These are phyloP conservation scores for Akanthomyces dipterigenus DNA, from an alignment of 2,329 filamentous ascomycete species.

Conservation along the genomic window DNA sequence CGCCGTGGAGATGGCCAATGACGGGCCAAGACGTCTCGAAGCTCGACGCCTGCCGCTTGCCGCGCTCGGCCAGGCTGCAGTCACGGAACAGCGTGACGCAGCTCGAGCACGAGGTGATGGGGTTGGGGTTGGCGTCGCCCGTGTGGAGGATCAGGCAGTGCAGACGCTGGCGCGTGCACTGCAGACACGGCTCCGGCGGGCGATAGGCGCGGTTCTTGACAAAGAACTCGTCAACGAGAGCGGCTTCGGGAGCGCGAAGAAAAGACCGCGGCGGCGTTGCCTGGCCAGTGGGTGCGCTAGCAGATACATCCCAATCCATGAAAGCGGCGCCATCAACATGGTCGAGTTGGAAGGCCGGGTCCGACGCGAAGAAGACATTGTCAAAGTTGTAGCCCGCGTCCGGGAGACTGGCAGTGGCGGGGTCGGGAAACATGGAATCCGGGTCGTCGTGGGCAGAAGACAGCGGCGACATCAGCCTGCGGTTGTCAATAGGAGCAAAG, in stretches of 20 bases:
- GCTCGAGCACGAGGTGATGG: conserved; percentile 40
- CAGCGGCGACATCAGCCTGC: not conserved
- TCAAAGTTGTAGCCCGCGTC: conserved; percentile 2
- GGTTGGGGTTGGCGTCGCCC: conserved; percentile 40
- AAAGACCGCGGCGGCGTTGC: not conserved
- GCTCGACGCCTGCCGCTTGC: conserved; percentile 36
- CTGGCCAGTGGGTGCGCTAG: not conserved
- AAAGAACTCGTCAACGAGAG: conserved; percentile 31
- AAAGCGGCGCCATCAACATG: not conserved
- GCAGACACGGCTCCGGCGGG: conserved; percentile 35
- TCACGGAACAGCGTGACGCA: conserved; percentile 44
- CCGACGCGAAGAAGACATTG: not conserved
- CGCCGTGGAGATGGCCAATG: conserved; percentile 41
- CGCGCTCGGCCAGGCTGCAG: conserved; percentile 39
- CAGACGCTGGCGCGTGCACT: conserved; percentile 37
- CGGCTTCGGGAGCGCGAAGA: conserved; percentile 4
- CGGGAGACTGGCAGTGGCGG: not conserved
- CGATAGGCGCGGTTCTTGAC: conserved; percentile 34
- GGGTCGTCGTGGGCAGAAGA: not conserved
- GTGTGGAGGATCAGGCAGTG: conserved; percentile 44
- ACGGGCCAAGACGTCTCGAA: conserved; percentile 43
- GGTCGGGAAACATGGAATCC: conserved; percentile 5
- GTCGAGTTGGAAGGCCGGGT: not conserved
- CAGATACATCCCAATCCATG: not conserved
- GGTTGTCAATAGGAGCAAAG: not conserved